Percentiles rank a stretch among this genome's conserved stretches.
Evolutionary conservation across 2,329 filamentous ascomycete species (phyloP).

Genomic region (Curvularia sp.): DNA sequence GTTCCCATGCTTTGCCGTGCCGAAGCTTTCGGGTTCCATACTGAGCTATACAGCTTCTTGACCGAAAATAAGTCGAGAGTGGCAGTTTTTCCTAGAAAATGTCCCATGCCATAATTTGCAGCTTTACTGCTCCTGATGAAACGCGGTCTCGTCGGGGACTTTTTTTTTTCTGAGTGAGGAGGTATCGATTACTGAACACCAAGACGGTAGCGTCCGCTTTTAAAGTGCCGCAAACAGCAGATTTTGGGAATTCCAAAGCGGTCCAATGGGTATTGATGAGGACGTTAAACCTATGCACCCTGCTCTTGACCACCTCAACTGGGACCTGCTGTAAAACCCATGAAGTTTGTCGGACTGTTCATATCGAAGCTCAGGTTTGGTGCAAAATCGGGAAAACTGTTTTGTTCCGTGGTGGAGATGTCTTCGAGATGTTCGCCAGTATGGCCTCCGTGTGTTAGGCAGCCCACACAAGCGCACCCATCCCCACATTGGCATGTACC

Average conservation of each 20-base stretch:
- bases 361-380: conserved; percentile 13
- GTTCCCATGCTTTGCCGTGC: background rate
- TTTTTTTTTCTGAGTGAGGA: background rate
- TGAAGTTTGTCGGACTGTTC: conserved; percentile 20
- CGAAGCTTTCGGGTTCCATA: background rate
- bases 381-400: conserved; percentile 26
- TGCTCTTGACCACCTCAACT: conserved; percentile 1
- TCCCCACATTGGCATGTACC: conserved; percentile 61
- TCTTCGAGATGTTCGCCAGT: conserved; percentile 51
- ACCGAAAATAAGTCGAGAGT: background rate
- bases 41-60: background rate
- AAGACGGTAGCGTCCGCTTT: background rate
- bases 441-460: conserved; percentile 60
- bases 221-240: background rate
- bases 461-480: conserved; percentile 61
- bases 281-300: background rate
- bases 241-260: background rate
- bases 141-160: background rate
- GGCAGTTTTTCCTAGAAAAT: too few relatives aligned
- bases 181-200: background rate
- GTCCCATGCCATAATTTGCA: background rate
- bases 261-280: background rate
- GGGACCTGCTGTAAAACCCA: conserved; percentile 16
- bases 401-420: conserved; percentile 22
- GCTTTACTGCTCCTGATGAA: background rate